Conservation (phyloP, 2,329 filamentous ascomycete genomes). For the Fusarium sp. region DNA sequence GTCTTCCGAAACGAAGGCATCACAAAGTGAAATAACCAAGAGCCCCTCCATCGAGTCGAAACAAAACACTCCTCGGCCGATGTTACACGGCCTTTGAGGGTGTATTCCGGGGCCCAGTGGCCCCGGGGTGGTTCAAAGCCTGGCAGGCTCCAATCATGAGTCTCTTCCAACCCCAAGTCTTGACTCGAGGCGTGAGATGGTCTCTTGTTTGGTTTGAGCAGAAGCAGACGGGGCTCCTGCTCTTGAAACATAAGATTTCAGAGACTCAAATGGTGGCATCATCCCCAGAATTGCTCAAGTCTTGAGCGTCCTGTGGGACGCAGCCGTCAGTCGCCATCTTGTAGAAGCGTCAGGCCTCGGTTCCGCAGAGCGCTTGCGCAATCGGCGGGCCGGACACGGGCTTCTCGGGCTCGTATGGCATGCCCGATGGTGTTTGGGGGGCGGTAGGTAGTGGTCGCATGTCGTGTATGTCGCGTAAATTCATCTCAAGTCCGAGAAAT, state of each 20-base stretch:
- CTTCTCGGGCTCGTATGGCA: neutral
- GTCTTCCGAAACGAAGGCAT: constrained; percentile 35
- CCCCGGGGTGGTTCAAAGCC: constrained; percentile 10
- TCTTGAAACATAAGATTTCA: constrained; percentile 1
- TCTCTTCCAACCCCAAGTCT: constrained; percentile 7
- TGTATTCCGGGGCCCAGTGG: neutral
- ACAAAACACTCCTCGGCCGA: constrained; percentile 8
- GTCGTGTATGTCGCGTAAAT: constrained; percentile 18
- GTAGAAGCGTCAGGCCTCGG: neutral
- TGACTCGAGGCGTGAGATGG: neutral
- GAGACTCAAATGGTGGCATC: constrained; percentile 14
- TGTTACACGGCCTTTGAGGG: constrained; percentile 18
- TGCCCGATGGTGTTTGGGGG: neutral
- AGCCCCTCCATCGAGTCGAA: constrained; percentile 28
- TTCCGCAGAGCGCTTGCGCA: neutral
- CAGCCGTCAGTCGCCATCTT: constrained; percentile 11
- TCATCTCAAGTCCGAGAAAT: constrained; percentile 29
- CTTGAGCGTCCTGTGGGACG: constrained; percentile 1
- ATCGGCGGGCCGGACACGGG: neutral
- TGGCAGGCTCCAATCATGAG: constrained; percentile 25
- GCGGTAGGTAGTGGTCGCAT: neutral
- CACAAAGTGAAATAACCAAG: constrained; percentile 32
- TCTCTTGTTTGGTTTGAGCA: neutral
- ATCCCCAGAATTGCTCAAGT: neutral
- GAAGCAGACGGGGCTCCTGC: neutral